phyloP scores from a whole-genome alignment of 2,329 filamentous ascomycete species.

The Ophiostoma tasmaniense region DNA sequence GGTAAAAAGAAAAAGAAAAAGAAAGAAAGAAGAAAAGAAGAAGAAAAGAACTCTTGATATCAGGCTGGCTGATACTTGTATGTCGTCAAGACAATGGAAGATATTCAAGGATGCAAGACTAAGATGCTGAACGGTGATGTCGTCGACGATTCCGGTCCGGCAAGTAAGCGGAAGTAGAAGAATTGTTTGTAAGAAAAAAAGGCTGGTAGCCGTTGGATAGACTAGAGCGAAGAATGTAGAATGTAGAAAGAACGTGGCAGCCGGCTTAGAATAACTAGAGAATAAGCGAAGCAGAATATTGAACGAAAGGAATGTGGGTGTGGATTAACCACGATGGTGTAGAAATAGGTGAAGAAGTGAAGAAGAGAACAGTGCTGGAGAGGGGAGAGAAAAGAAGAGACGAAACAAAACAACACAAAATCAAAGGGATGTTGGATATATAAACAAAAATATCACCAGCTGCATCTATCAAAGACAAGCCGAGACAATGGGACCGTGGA shows the following conservation, averaged over 20 bases:
- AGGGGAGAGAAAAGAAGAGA: not conserved
- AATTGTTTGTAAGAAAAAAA: not conserved
- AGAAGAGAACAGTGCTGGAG: not conserved
- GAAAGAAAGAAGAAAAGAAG: not conserved
- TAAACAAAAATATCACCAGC: not conserved
- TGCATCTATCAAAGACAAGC: not conserved
- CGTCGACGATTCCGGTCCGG: not conserved
- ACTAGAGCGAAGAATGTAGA: not conserved
- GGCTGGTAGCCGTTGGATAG: not conserved
- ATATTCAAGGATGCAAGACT: not conserved
- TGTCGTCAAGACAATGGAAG: not conserved
- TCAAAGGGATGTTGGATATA: not conserved
- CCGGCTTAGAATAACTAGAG: too few relatives aligned
- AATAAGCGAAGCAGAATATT: slow-evolving; percentile 1
- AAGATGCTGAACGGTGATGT: not conserved
- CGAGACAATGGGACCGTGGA: not conserved
- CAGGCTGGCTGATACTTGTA: not conserved
- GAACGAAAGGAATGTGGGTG: slow-evolving; percentile 10
- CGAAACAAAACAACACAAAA: not conserved
- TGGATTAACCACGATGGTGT: not conserved
- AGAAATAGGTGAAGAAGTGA: not conserved
- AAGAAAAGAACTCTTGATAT: not conserved
- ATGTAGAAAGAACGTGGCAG: not conserved
- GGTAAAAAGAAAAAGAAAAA: not conserved
- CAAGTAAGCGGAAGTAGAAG: not conserved